Evolutionary conservation across 2,329 filamentous ascomycete genomes (phyloP), one percentile per base, ranked within the genome.

Genomic region (Metarhizium robertsii): DNA sequence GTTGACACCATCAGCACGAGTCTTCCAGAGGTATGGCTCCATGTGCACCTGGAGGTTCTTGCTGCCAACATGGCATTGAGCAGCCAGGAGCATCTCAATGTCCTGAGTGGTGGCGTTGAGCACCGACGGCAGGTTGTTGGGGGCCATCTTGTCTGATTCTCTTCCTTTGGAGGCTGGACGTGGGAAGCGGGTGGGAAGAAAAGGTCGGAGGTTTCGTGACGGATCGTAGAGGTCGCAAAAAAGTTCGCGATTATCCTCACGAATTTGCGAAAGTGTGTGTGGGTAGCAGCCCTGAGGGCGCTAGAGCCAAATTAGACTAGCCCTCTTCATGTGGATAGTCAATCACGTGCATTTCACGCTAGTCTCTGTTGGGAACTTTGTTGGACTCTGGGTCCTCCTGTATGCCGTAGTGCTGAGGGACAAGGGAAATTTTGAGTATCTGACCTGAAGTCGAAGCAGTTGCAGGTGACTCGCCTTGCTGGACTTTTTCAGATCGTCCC

Each of bases 31-130:
- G 84, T 99, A 99, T 67, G 91, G 89, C 80, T 95, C 90, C 91
- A 96, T 97, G 84, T 97, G 92, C 74, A 95, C 90, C 85, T 97
- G 94, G 71, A 99, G 78, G 86, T 99, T 99, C 90, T 97, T 97
- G 79, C 87, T 90, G 71, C 94, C 94, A 69, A 97, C 85, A 80
- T 99, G 95, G 79, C 82, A 85, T 81, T 97, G 92, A 71, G 95
- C 92, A 73, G 92, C 88, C 70, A 99, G 88, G 73, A 99, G 90
- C 89, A 92, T 94, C 89, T 99, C 94, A 80, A 99, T 95, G 83
- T 99, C 94, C 82, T 95, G 86, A 74, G 86, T 87, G 71, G 94
- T 97, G 73, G 94, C 90, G 84, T 96, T 94, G 87, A 99, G 96
- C 72, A 88, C 82, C 66, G 92, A 81, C 75, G 94, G 94, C 66